Conservation (phyloP, 306 rosid species). For the Lagenaria siceraria region DNA sequence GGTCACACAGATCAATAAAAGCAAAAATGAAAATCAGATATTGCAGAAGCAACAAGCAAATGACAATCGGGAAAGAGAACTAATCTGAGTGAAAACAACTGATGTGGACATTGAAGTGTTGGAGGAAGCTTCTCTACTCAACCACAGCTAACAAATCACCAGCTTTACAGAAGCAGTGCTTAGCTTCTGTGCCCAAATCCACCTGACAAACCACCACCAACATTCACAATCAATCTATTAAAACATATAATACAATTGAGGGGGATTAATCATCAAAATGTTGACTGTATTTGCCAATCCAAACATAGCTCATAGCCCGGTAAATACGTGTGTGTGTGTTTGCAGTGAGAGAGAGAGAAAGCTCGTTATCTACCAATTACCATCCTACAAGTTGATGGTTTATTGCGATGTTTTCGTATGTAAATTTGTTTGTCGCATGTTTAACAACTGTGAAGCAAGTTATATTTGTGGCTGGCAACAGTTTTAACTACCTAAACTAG, state of each 20-base stretch:
- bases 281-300: too few relatives aligned
- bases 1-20: neutral
- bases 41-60: neutral
- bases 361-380: too few relatives aligned
- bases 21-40: neutral
- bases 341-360: too few relatives aligned
- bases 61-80: constrained; percentile 2
- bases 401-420: too few relatives aligned
- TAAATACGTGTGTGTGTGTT: too few relatives aligned
- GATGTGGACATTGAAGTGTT: neutral
- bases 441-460: too few relatives aligned
- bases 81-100: neutral
- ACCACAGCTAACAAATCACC: constrained; percentile 75
- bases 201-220: constrained; percentile 36
- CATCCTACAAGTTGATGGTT: too few relatives aligned
- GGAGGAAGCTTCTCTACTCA: constrained; percentile 29
- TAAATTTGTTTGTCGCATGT: too few relatives aligned
- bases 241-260: neutral
- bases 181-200: constrained; percentile 71
- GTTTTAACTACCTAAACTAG: too few relatives aligned
- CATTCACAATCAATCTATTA: neutral
- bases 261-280: neutral
- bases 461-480: too few relatives aligned
- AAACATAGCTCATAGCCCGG: too few relatives aligned
- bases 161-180: constrained; percentile 78